phyloP scores from a whole-genome alignment of 2,329 filamentous ascomycete genomes.

The Microthyrium microscopicum region DNA sequence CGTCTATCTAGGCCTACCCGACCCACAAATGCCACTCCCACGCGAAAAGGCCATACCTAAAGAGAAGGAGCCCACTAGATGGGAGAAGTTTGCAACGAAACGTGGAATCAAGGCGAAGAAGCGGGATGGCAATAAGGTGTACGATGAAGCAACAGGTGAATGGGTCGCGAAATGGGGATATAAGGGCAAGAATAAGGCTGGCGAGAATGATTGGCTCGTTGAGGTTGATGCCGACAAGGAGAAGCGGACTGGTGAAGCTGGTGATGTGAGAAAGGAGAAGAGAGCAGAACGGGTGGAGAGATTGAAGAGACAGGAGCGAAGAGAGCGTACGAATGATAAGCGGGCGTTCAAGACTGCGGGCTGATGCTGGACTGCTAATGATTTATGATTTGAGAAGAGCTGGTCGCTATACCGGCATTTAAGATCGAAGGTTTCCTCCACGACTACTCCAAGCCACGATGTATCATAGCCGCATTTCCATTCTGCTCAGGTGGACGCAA shows the following conservation, averaged over 20 bases:
- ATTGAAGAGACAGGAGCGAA: conserved; percentile 25
- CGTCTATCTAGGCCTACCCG: conserved; percentile 65
- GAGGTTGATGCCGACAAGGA: conserved; percentile 64
- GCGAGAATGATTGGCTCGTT: conserved; percentile 73
- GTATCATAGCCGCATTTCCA: not conserved
- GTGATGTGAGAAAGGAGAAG: conserved; percentile 36
- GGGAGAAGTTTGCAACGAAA: conserved; percentile 91
- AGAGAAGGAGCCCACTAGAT: conserved; percentile 72
- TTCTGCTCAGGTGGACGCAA: not conserved
- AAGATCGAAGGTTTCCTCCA: no score
- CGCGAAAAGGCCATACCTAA: conserved; percentile 83
- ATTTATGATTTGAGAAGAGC: no score
- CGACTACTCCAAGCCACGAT: no score
- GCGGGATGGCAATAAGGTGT: conserved; percentile 65
- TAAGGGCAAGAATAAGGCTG: conserved; percentile 74
- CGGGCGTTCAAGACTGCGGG: conserved; percentile 45
- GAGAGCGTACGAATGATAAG: conserved; percentile 38
- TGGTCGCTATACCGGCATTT: no score
- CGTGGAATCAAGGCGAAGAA: conserved; percentile 90
- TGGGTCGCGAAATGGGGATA: conserved; percentile 95
- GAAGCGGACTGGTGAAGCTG: conserved; percentile 48
- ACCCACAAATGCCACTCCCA: conserved; percentile 53
- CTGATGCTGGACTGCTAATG: no score
- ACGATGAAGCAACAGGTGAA: conserved; percentile 67
- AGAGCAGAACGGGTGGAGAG: conserved; percentile 42